A percentile compares a stretch with the other conserved stretches of the same genome.
Evolutionary conservation across 164 flowering plant genomes (phyloP).

Genomic region (Umbilicus rupestris): DNA sequence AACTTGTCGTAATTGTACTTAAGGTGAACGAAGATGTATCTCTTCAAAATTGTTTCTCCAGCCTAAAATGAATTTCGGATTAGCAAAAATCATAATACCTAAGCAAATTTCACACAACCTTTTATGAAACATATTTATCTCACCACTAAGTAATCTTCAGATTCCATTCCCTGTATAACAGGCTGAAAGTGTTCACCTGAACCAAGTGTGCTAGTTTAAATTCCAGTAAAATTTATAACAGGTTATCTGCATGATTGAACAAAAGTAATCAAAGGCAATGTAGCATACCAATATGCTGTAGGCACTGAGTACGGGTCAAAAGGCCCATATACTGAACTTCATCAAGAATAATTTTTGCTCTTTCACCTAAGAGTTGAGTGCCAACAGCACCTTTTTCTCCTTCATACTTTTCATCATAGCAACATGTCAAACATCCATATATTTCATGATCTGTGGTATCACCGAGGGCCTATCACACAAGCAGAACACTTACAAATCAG

Average conservation of each 20-base stretch:
- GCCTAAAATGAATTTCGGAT: slow-evolving; percentile 36
- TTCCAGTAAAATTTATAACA: not conserved
- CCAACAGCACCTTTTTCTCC: slow-evolving; percentile 56
- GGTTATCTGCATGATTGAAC: not conserved
- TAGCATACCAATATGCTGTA: slow-evolving; percentile 58
- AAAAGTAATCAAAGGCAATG: not conserved
- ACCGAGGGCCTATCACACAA: slow-evolving; percentile 53
- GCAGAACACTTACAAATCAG: not conserved
- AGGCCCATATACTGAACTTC: slow-evolving; percentile 63
- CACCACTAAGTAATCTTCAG: slow-evolving; percentile 42
- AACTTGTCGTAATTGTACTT: slow-evolving; percentile 61
- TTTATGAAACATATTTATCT: slow-evolving; percentile 23
- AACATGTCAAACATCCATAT: slow-evolving; percentile 49
- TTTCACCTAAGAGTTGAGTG: slow-evolving; percentile 75
- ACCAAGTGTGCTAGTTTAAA: not conserved
- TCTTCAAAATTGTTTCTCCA: slow-evolving; percentile 57
- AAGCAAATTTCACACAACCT: not conserved
- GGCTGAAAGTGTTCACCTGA: slow-evolving; percentile 71
- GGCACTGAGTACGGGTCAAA: slow-evolving; percentile 50
- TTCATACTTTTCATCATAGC: slow-evolving; percentile 36
- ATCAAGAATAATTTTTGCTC: slow-evolving; percentile 78
- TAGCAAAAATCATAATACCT: not conserved
- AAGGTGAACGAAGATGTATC: slow-evolving; percentile 77
- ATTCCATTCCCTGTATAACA: slow-evolving; percentile 52
- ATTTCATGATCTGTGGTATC: slow-evolving; percentile 80